These are phyloP conservation scores for Naganishia albida DNA, from an alignment of 1,284 basidiomycete species.

Conservation along the genomic window DNA sequence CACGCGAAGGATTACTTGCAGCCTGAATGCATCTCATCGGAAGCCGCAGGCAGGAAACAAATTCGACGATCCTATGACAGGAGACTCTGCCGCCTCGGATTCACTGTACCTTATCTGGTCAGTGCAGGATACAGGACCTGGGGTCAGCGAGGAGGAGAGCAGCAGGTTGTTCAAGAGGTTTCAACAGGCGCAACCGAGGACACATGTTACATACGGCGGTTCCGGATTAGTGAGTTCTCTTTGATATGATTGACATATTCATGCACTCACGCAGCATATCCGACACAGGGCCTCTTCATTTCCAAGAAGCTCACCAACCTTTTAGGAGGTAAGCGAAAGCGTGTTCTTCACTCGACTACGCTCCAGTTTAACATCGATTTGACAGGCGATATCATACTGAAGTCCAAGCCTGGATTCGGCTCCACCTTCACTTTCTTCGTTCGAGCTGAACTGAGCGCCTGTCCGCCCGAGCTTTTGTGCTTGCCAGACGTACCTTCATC, in stretches of 20 bases:
- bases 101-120: conserved; percentile 35
- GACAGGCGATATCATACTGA: conserved; percentile 37
- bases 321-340: conserved; percentile 34
- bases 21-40: conserved; percentile 34
- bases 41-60: background rate
- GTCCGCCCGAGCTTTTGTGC: background rate
- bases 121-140: conserved; percentile 38
- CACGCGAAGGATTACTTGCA: conserved; percentile 35
- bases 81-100: background rate
- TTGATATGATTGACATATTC: background rate
- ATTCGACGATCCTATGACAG: background rate
- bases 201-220: conserved; percentile 42
- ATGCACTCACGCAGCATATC: background rate
- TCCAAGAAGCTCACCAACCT: conserved; percentile 36
- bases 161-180: conserved; percentile 39
- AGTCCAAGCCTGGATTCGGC: conserved; percentile 34
- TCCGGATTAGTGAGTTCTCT: conserved; percentile 35
- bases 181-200: conserved; percentile 38
- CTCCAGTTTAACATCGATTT: background rate
- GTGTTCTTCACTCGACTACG: background rate
- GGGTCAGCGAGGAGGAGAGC: conserved; percentile 37
- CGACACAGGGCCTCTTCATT: conserved; percentile 37
- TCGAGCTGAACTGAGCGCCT: conserved; percentile 20
- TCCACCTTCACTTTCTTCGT: conserved; percentile 37
- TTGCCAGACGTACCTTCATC: background rate